Conservation (phyloP, 129 eudicot species). For the Arctium lappa region DNA sequence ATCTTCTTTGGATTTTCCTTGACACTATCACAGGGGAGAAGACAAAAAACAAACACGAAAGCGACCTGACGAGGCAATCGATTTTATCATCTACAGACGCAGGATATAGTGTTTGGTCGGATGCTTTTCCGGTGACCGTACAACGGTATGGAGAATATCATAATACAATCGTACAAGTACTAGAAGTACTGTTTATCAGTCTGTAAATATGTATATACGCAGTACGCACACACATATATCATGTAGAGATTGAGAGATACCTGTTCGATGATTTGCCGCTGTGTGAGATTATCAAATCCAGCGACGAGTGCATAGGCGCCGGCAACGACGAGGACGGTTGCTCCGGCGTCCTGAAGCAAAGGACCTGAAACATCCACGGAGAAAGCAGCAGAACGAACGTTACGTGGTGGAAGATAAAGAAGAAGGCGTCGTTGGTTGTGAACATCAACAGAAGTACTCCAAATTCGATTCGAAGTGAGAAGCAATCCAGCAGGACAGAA, state of each 20-base stretch:
- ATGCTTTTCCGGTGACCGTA: neutral
- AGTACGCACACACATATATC: neutral
- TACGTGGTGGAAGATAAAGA: constrained; percentile 4
- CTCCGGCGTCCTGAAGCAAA: constrained; percentile 67
- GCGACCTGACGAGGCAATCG: neutral
- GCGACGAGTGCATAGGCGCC: constrained; percentile 79
- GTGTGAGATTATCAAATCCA: constrained; percentile 63
- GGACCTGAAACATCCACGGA: constrained; percentile 21
- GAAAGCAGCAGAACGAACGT: constrained; percentile 17
- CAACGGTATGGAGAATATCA: neutral
- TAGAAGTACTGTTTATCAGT: neutral
- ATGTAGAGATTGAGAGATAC: constrained; percentile 31
- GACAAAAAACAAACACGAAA: neutral
- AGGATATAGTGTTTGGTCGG: neutral
- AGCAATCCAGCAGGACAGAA: neutral
- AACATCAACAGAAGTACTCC: neutral
- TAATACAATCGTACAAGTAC: neutral
- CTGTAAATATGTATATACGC: neutral
- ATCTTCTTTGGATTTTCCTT: neutral
- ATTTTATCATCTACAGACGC: neutral
- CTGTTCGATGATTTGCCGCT: constrained; percentile 64
- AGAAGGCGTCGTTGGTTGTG: constrained; percentile 16
- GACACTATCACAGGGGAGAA: neutral
- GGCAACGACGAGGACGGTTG: constrained; percentile 47
- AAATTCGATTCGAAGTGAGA: neutral